These are phyloP conservation scores for Coriaria nepalensis DNA, from an alignment of 306 rosid genomes.

Conservation along the genomic window DNA sequence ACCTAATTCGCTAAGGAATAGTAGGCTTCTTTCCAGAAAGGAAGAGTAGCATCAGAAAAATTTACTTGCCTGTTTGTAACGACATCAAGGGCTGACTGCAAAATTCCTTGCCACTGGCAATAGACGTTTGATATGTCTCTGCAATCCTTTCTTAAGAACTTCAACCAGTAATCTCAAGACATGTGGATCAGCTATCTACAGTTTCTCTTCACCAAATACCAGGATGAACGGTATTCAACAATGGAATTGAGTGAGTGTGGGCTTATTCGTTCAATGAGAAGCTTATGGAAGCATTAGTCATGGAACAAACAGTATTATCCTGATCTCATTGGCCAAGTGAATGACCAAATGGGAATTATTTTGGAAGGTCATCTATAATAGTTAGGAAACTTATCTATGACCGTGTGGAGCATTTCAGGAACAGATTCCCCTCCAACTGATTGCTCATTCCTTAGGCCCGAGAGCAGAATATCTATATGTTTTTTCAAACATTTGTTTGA, in stretches of 20 bases:
- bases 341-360: constrained; percentile 61
- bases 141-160: constrained; percentile 41
- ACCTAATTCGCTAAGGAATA: constrained; percentile 56
- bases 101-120: constrained; percentile 43
- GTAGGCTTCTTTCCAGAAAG: constrained; percentile 85
- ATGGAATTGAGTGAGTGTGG: constrained; percentile 39
- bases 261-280: constrained; percentile 42
- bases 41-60: constrained; percentile 31
- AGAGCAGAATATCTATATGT: constrained; percentile 61
- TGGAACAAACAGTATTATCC: constrained; percentile 59
- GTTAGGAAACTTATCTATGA: constrained; percentile 58
- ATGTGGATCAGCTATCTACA: constrained; percentile 76
- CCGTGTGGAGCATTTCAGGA: constrained; percentile 78
- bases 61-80: constrained; percentile 22
- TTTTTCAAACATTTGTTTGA: constrained; percentile 66
- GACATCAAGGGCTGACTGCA: constrained; percentile 38
- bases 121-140: constrained; percentile 30
- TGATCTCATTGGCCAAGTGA: constrained; percentile 74
- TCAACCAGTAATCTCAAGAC: constrained; percentile 76
- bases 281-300: constrained; percentile 72
- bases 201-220: constrained; percentile 62
- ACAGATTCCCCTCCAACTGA: constrained; percentile 75
- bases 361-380: constrained; percentile 65
- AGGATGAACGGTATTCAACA: constrained; percentile 50
- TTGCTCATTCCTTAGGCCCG: constrained; percentile 77